Percentiles rank a stretch among this genome's conserved stretches.
Evolutionary conservation across 176 grass and related monocot genomes (phyloP).

Genomic region (Zoysia japonica): DNA sequence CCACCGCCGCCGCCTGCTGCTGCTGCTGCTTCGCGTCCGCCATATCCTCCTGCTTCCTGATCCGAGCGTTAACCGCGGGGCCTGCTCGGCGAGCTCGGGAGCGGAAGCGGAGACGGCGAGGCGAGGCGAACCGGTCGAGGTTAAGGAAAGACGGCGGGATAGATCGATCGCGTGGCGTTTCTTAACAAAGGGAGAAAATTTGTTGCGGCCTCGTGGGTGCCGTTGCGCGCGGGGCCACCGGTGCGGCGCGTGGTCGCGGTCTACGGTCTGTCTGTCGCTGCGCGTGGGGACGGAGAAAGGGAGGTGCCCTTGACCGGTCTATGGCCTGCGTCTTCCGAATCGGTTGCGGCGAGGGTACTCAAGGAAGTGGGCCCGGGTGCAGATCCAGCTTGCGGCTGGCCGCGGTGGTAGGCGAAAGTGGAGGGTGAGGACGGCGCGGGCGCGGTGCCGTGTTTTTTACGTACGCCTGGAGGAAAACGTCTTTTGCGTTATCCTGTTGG

Average conservation of each 20-base stretch:
- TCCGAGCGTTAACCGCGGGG: not conserved
- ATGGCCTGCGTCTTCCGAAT: not conserved
- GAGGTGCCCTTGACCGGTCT: not conserved
- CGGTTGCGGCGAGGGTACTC: not conserved
- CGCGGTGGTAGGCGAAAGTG: not conserved
- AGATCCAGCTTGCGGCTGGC: not conserved
- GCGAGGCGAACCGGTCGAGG: conserved; percentile 12
- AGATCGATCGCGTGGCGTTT: conserved; percentile 33
- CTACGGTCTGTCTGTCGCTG: not conserved
- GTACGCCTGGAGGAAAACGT: no score
- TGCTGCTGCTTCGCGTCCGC: conserved; percentile 62
- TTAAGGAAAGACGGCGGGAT: not conserved
- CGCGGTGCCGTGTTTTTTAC: no score
- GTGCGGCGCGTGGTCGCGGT: conserved; percentile 4
- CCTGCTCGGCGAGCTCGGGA: not conserved
- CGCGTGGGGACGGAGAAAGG: not conserved
- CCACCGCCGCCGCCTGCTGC: conserved; percentile 39
- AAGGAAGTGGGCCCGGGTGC: not conserved
- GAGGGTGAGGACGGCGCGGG: not conserved
- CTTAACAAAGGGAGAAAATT: not conserved
- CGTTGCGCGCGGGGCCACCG: conserved; percentile 20
- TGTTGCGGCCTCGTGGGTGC: not conserved
- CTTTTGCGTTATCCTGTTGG: no score
- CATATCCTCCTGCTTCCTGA: conserved; percentile 44
- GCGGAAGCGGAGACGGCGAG: conserved; percentile 22